Evolutionary conservation across 1,139 yeast species (phyloP), one percentile per base, ranked within the genome.

Genomic region (Schizosaccharomyces versatilis): DNA sequence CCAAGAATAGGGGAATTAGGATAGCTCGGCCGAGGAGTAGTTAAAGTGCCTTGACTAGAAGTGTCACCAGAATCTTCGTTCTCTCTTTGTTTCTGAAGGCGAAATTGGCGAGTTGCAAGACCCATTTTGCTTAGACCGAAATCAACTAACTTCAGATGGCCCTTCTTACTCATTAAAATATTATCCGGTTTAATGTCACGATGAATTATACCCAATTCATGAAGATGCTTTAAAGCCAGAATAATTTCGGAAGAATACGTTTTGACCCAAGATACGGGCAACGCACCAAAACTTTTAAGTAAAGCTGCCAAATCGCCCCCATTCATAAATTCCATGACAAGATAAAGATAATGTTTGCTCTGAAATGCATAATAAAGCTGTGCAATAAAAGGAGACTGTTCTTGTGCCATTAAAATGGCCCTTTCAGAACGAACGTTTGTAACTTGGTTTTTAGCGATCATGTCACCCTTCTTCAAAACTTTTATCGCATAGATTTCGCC

Each of bases 401-500:
- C 78, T 64, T 93, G 97, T 5, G 93, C 80, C 94, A 93, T 90
- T 90, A 93, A 81, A 36, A 90, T 93, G 0, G 96, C 96, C 49
- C 98, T 72, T 65, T 93, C 99, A 0, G 95, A 84, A 62, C 83
- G 83, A 51, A 93, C 95, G 65, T 93, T 90, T 51, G 86, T 79
- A 1, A 90, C 90, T 69, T 93, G 98, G 71, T 93, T 93, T 67
- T 90, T 90, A 1, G 95, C 94, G 60, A 90, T 80, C 97, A 93
- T 90, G 66, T 90, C 97, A 6, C 94, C 76, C 66, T 93, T 93
- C 61, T 81, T 84, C 60, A 93, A 71, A 12, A 88, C 93, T 65
- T 93, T 93, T 58, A 93, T 86, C 0, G 99, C 98, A 61, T 84
- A 93, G 65, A 86, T 84, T 60, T 93, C 98, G 1, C 96, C 96